These are phyloP conservation scores for Solanum tarapatanum DNA, from an alignment of 257 asterid species.

Conservation along the genomic window DNA sequence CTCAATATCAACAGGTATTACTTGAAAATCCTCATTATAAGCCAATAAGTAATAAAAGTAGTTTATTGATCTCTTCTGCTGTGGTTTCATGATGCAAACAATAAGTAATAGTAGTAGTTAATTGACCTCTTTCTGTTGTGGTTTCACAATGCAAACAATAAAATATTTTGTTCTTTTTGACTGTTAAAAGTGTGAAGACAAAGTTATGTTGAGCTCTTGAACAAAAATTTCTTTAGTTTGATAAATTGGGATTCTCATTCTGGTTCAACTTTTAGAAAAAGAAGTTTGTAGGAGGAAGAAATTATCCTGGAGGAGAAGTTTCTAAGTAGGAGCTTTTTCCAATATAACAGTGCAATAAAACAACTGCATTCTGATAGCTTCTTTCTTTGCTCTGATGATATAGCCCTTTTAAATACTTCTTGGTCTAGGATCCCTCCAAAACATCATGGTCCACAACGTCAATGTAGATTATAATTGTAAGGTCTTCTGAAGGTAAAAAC, in stretches of 20 bases:
- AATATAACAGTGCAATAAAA: neutral
- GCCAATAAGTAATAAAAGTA: neutral
- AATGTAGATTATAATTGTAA: neutral
- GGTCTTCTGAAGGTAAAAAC: neutral
- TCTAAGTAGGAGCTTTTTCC: neutral
- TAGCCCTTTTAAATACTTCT: neutral
- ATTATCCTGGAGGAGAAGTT: neutral
- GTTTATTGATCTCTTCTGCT: neutral
- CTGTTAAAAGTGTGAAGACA: neutral
- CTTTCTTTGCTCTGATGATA: neutral
- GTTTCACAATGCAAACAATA: neutral
- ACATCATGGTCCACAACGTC: neutral
- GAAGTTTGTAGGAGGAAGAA: neutral
- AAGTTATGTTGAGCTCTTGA: neutral
- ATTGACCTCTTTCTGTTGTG: neutral
- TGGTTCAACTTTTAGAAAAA: neutral
- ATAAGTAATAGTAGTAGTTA: neutral
- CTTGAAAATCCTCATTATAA: neutral
- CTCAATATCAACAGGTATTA: constrained; percentile 84
- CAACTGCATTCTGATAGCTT: neutral
- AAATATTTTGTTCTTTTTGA: neutral
- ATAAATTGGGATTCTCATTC: neutral
- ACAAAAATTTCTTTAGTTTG: neutral
- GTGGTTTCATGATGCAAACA: neutral
- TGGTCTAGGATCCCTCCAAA: neutral